Evolutionary conservation across 2,329 filamentous ascomycete genomes (phyloP).

Genomic region (Gnomoniopsis sp.): DNA sequence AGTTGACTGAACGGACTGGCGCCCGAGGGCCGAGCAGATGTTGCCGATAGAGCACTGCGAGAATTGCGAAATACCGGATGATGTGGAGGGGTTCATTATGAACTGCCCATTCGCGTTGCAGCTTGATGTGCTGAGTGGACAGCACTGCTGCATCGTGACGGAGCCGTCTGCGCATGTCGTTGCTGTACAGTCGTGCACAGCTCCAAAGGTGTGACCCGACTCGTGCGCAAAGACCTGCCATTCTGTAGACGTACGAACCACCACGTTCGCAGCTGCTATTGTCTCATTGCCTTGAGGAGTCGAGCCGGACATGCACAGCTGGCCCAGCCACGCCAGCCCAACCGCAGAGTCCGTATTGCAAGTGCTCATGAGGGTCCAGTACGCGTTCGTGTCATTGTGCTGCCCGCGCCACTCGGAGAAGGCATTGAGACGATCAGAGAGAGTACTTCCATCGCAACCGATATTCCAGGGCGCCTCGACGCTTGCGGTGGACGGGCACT

Average conservation of each 20-base stretch:
- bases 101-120: conserved; percentile 78
- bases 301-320: conserved; percentile 67
- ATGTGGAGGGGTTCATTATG: conserved; percentile 96
- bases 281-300: conserved; percentile 59
- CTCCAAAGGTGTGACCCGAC: conserved; percentile 90
- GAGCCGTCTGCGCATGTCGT: conserved; percentile 63
- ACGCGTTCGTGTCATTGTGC: conserved; percentile 76
- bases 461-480: conserved; percentile 79
- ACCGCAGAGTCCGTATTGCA: conserved; percentile 83
- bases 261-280: conserved; percentile 83
- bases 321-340: conserved; percentile 88
- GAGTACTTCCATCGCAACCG: conserved; percentile 61
- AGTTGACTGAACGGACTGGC: conserved; percentile 68
- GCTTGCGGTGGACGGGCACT: conserved; percentile 70
- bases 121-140: conserved; percentile 62
- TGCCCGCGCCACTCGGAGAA: conserved; percentile 88
- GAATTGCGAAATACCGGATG: conserved; percentile 69
- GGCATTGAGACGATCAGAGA: conserved; percentile 76
- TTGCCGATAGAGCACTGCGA: conserved; percentile 90
- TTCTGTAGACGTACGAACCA: conserved; percentile 76
- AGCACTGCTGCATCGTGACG: conserved; percentile 60
- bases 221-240: conserved; percentile 98
- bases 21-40: conserved; percentile 80
- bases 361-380: conserved; percentile 85
- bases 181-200: conserved; percentile 84